These are phyloP conservation scores for Chrysochromulina parva DNA, from an alignment of 78 protist species.

Conservation along the genomic window DNA sequence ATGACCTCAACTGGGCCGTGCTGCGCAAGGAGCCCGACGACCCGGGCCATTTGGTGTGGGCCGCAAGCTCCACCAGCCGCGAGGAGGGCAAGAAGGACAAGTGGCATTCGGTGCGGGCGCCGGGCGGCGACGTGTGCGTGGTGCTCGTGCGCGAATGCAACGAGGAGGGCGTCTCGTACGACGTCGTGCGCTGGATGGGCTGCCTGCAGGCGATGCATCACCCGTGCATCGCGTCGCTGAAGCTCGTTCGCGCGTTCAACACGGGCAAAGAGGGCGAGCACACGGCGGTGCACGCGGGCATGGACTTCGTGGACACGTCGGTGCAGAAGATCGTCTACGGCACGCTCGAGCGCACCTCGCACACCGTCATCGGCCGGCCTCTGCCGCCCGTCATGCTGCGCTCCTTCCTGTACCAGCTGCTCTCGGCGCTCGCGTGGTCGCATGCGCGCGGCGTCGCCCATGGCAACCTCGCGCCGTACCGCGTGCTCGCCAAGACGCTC, in stretches of 20 bases:
- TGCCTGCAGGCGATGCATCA: conserved; percentile 21
- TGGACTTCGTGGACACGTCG: not conserved
- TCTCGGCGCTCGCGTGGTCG: not conserved
- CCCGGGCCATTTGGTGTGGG: not conserved
- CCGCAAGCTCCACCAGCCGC: conserved; percentile 8
- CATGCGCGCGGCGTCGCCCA: conserved; percentile 14
- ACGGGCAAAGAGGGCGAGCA: not conserved
- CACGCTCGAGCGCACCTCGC: conserved; percentile 14
- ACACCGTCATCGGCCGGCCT: conserved; percentile 3
- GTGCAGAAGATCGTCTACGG: conserved; percentile 14
- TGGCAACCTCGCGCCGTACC: conserved; percentile 5
- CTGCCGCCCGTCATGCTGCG: conserved; percentile 17
- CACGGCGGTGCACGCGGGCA: not conserved
- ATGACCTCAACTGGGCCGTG: not conserved
- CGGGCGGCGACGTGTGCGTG: not conserved
- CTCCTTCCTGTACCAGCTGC: not conserved
- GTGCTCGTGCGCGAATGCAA: not conserved
- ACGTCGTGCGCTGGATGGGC: conserved; percentile 11
- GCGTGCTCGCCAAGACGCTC: not conserved
- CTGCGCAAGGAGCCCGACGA: not conserved
- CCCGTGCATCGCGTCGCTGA: conserved; percentile 3
- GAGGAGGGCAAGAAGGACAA: conserved; percentile 6
- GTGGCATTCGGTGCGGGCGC: not conserved
- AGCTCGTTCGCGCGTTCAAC: not conserved
- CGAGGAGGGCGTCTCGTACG: conserved; percentile 25